Conservation (phyloP, 176 grass and related monocot species). For the Avena insularis region DNA sequence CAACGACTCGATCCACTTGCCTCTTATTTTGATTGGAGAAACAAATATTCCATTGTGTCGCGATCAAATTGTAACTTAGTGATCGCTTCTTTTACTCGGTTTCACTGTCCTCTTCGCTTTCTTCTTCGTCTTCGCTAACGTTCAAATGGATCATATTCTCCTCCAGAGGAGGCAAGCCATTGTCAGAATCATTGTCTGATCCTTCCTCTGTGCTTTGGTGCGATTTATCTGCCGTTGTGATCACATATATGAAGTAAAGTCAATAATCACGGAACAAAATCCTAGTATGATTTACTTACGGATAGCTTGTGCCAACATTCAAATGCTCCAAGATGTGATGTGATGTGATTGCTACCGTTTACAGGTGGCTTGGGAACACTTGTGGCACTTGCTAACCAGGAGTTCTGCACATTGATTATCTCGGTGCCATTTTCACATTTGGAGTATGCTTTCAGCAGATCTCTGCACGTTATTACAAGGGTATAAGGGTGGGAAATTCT, state of each 20-base stretch:
- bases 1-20: not conserved
- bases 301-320: constrained; percentile 27
- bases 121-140: constrained; percentile 54
- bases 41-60: not conserved
- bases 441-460: constrained; percentile 87
- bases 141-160: constrained; percentile 86
- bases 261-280: not conserved
- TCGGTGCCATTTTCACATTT: constrained; percentile 81
- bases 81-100: constrained; percentile 34
- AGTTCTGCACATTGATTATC: constrained; percentile 89
- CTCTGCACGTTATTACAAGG: constrained; percentile 51
- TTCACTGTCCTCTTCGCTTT: constrained; percentile 61
- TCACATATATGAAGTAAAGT: not conserved
- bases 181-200: constrained; percentile 73
- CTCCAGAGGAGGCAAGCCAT: constrained; percentile 84
- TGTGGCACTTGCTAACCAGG: constrained; percentile 77
- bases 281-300: not conserved
- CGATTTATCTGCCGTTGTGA: constrained; percentile 4
- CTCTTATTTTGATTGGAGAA: constrained; percentile 22
- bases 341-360: constrained; percentile 52
- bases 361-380: constrained; percentile 53
- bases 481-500: constrained; percentile 1
- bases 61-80: not conserved
- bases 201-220: constrained; percentile 36
- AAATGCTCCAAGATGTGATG: not conserved